Conservation (phyloP, 345 rosid species). For the Mercurialis annua region DNA sequence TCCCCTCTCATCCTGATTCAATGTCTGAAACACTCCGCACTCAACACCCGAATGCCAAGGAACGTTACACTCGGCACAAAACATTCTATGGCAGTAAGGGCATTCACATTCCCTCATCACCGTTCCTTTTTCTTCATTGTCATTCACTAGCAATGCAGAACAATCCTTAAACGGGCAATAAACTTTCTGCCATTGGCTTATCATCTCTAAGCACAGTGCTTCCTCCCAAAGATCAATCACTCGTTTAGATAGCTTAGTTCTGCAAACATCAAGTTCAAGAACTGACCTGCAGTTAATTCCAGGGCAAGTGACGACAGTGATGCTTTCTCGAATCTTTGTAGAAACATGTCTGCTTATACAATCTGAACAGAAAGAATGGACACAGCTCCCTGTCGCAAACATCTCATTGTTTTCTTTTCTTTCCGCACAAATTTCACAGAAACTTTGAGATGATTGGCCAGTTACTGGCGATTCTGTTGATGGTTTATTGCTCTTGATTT, state of each 20-base stretch:
- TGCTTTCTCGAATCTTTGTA: slow-evolving; percentile 29
- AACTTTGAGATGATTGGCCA: slow-evolving; percentile 30
- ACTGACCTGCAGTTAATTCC: slow-evolving; percentile 39
- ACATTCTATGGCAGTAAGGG: slow-evolving; percentile 26
- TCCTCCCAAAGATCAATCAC: slow-evolving; percentile 60
- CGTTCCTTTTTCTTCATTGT: slow-evolving; percentile 15
- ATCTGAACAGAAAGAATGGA: slow-evolving; percentile 49
- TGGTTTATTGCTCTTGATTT: neutral
- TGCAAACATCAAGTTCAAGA: slow-evolving; percentile 44
- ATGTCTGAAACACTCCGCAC: slow-evolving; percentile 18
- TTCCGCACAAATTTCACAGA: slow-evolving; percentile 60
- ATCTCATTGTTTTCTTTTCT: slow-evolving; percentile 35
- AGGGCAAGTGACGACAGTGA: slow-evolving; percentile 45
- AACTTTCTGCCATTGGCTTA: slow-evolving; percentile 29
- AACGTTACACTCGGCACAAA: slow-evolving; percentile 17
- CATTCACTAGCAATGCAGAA: slow-evolving; percentile 44
- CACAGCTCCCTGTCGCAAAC: slow-evolving; percentile 37
- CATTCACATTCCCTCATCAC: slow-evolving; percentile 39
- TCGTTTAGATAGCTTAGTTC: slow-evolving; percentile 34
- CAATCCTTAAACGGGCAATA: slow-evolving; percentile 82
- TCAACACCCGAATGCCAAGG: slow-evolving; percentile 21
- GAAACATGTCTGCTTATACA: slow-evolving; percentile 50
- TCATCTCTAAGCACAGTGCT: slow-evolving; percentile 39
- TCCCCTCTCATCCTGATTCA: slow-evolving; percentile 24
- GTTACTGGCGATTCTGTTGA: neutral